These are phyloP conservation scores for Evernia prunastri DNA, from an alignment of 495 filamentous ascomycete genomes.

Conservation along the genomic window DNA sequence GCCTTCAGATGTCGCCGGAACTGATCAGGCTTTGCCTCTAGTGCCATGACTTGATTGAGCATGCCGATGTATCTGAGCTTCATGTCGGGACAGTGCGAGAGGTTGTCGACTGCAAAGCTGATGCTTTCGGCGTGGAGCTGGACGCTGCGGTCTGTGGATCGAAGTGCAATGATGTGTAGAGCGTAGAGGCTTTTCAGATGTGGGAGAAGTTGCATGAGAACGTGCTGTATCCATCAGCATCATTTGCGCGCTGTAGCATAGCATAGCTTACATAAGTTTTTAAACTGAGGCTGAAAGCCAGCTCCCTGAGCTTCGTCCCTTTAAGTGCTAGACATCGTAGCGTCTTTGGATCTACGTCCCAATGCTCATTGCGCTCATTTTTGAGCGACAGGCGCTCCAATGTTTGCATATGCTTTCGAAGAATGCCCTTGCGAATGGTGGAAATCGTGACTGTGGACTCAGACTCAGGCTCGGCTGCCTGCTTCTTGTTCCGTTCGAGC, in stretches of 20 bases:
- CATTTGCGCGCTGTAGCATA: not conserved
- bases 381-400: slow-evolving; percentile 29
- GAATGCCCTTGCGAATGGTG: slow-evolving; percentile 45
- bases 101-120: slow-evolving; percentile 47
- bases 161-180: slow-evolving; percentile 46
- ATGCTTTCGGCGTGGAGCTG: slow-evolving; percentile 42
- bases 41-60: slow-evolving; percentile 12
- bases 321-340: slow-evolving; percentile 42
- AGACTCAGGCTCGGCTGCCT: slow-evolving; percentile 44
- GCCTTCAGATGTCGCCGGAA: slow-evolving; percentile 15
- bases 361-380: slow-evolving; percentile 40
- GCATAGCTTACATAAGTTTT: slow-evolving; percentile 41
- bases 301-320: slow-evolving; percentile 45
- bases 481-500: slow-evolving; percentile 46
- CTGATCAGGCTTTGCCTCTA: slow-evolving; percentile 17
- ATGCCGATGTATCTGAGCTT: slow-evolving; percentile 50
- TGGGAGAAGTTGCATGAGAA: slow-evolving; percentile 45
- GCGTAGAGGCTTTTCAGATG: slow-evolving; percentile 43
- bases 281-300: slow-evolving; percentile 47
- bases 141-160: slow-evolving; percentile 44
- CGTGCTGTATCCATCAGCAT: slow-evolving; percentile 37
- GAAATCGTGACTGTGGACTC: slow-evolving; percentile 42
- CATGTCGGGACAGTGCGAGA: slow-evolving; percentile 43
- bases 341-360: slow-evolving; percentile 50
- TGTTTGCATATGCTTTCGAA: slow-evolving; percentile 29